A percentile compares a stretch with the other conserved stretches of the same genome.
These are phyloP conservation scores for Trichoderma cornu-damae DNA, from an alignment of 2,329 filamentous ascomycete genomes.

Conservation along the genomic window DNA sequence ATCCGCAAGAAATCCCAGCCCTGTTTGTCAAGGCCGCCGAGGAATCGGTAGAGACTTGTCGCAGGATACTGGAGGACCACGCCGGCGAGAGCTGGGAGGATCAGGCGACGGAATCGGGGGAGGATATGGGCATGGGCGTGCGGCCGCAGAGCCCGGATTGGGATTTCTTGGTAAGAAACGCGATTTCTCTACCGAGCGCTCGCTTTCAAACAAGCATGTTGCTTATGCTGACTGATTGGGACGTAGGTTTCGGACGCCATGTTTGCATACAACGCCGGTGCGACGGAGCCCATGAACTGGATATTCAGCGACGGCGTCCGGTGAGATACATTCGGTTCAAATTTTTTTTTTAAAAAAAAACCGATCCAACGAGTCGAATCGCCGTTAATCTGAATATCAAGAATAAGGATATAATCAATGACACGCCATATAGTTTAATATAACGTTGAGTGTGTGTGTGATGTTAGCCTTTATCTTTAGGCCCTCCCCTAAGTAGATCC, in stretches of 20 bases:
- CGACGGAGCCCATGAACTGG: slow-evolving; percentile 16
- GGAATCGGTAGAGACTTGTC: slow-evolving; percentile 31
- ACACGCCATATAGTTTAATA: too few relatives aligned
- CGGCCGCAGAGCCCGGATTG: slow-evolving; percentile 22
- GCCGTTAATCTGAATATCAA: too few relatives aligned
- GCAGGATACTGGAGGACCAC: slow-evolving; percentile 33
- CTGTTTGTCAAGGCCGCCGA: slow-evolving; percentile 37
- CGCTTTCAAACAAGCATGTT: background rate
- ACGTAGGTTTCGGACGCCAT: background rate
- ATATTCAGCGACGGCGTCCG: slow-evolving; percentile 8
- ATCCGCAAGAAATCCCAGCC: slow-evolving; percentile 31
- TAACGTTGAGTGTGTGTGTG: too few relatives aligned
- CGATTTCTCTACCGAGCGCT: fast-evolving
- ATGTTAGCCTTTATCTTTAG: too few relatives aligned
- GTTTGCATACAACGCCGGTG: slow-evolving; percentile 7
- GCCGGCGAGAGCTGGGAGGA: slow-evolving; percentile 22
- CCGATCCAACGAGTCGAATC: too few relatives aligned
- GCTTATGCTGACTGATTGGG: background rate
- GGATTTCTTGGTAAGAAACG: slow-evolving; percentile 25
- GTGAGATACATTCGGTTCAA: background rate
- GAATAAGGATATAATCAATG: too few relatives aligned
- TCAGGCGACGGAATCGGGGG: background rate
- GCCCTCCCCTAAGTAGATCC: too few relatives aligned
- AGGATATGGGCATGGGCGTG: background rate
- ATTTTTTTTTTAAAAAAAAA: too few relatives aligned